Conservation (phyloP, 2,329 filamentous ascomycete species). For the Trichoderma koningii region DNA sequence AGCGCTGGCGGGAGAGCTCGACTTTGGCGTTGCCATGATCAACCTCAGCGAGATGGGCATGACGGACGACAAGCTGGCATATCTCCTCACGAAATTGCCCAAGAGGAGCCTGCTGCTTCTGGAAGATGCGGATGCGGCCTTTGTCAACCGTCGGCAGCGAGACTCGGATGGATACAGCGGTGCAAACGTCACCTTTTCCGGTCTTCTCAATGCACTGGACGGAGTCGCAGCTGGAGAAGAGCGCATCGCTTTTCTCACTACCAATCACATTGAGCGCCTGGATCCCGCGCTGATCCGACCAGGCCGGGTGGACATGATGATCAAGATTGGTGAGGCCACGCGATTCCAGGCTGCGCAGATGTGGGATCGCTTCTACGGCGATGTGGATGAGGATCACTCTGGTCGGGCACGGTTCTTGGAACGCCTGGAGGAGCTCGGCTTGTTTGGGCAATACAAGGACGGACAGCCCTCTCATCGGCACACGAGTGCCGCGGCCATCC, state of each 20-base stretch:
- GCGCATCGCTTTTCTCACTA: conserved; percentile 89
- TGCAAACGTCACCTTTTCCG: conserved; percentile 90
- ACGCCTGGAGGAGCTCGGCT: conserved; percentile 67
- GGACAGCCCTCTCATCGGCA: conserved; percentile 50
- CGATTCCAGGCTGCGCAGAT: conserved; percentile 80
- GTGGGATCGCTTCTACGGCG: conserved; percentile 94
- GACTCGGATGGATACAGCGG: conserved; percentile 83
- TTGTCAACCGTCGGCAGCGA: conserved; percentile 74
- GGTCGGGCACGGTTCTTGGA: conserved; percentile 70
- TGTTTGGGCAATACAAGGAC: conserved; percentile 63
- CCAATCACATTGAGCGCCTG: conserved; percentile 87
- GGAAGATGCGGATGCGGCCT: conserved; percentile 90
- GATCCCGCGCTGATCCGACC: conserved; percentile 89
- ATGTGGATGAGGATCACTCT: conserved; percentile 66
- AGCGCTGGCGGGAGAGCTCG: conserved; percentile 85
- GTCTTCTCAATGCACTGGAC: conserved; percentile 81
- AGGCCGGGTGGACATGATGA: conserved; percentile 89
- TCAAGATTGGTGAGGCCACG: conserved; percentile 85
- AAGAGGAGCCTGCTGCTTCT: conserved; percentile 78
- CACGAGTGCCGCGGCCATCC: conserved; percentile 87
- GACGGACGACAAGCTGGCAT: conserved; percentile 85
- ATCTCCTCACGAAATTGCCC: conserved; percentile 82
- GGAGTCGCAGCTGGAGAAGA: conserved; percentile 95
- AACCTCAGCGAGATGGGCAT: conserved; percentile 88
- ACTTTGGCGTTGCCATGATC: conserved; percentile 90